Percentiles rank a stretch among this genome's conserved stretches.
Evolutionary conservation across 768 basidiomycete genomes (phyloP).

Genomic region (Boletus sp.): DNA sequence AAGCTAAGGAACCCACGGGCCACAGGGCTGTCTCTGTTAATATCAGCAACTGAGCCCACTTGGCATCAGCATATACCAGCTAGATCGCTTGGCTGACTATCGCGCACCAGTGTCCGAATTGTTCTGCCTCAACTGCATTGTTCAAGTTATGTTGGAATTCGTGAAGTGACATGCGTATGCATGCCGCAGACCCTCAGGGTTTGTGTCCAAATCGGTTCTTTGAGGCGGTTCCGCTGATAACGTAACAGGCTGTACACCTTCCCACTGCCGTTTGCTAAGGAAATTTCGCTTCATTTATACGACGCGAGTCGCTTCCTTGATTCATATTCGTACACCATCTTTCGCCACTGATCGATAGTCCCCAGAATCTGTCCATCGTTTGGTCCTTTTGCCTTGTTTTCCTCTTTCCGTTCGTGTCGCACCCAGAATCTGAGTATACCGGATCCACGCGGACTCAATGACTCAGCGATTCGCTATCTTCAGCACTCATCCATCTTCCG

Average conservation of each 20-base stretch:
- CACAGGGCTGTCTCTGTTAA: not conserved
- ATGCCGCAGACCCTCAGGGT: too few relatives aligned
- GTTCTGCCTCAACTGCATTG: not conserved
- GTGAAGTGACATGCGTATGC: not conserved
- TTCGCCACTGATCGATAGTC: slow-evolving; percentile 17
- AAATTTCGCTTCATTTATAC: slow-evolving; percentile 18
- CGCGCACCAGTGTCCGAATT: not conserved
- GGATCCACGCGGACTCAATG: slow-evolving; percentile 27
- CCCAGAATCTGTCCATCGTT: slow-evolving; percentile 6
- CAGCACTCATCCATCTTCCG: slow-evolving; percentile 3
- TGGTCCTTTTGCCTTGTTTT: slow-evolving; percentile 11
- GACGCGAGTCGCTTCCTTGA: slow-evolving; percentile 15
- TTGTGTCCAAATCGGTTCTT: slow-evolving; percentile 13
- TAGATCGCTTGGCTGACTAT: not conserved
- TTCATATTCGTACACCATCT: slow-evolving; percentile 15
- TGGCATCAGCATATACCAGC: not conserved
- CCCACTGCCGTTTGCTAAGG: slow-evolving; percentile 18
- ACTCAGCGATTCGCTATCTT: slow-evolving; percentile 25
- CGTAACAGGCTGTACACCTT: slow-evolving; percentile 28
- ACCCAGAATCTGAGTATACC: slow-evolving; percentile 19
- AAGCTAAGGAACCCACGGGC: not conserved
- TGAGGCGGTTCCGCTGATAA: slow-evolving; percentile 28
- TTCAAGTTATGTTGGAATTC: not conserved
- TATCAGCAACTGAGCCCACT: slow-evolving; percentile 4
- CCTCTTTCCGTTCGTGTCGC: slow-evolving; percentile 15